These are phyloP conservation scores for Amanita exitialis DNA, from an alignment of 768 basidiomycete genomes.

Conservation along the genomic window DNA sequence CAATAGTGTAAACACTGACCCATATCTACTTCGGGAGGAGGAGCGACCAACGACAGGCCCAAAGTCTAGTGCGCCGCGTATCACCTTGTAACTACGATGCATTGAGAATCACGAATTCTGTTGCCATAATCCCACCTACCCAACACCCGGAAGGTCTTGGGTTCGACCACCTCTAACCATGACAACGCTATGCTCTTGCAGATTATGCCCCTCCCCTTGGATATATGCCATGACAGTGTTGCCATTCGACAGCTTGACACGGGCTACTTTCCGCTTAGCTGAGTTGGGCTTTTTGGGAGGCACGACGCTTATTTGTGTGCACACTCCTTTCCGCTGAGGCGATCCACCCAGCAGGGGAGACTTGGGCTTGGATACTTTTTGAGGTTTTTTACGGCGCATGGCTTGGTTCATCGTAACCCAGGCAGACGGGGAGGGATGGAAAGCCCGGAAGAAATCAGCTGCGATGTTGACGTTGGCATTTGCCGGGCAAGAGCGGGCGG, in stretches of 20 bases:
- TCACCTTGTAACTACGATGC: constrained; percentile 76
- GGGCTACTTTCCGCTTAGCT: constrained; percentile 93
- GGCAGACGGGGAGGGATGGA: constrained; percentile 52
- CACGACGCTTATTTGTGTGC: constrained; percentile 66
- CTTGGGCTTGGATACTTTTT: constrained; percentile 40
- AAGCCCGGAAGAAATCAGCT: constrained; percentile 29
- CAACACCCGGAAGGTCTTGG: constrained; percentile 96
- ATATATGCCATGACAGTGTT: constrained; percentile 90
- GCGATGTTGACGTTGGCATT: not conserved
- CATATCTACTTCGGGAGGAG: constrained; percentile 84
- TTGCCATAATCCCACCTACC: constrained; percentile 40
- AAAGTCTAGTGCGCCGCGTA: constrained; percentile 88
- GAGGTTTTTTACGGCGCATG: constrained; percentile 63
- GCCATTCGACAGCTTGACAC: constrained; percentile 86
- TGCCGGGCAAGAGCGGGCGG: constrained; percentile 9
- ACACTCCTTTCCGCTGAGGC: constrained; percentile 90
- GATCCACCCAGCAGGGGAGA: constrained; percentile 74
- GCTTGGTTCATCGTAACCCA: constrained; percentile 80
- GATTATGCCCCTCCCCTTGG: constrained; percentile 93
- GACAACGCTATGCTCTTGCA: constrained; percentile 97
- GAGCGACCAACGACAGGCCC: constrained; percentile 80
- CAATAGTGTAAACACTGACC: constrained; percentile 34
- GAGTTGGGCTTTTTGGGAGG: constrained; percentile 99
- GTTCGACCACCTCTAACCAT: constrained; percentile 91
- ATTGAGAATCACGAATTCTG: not conserved